Percentiles rank a stretch among this genome's conserved stretches.
phyloP scores from a whole-genome alignment of 2,329 filamentous ascomycete genomes.

The Exophiala sideris region DNA sequence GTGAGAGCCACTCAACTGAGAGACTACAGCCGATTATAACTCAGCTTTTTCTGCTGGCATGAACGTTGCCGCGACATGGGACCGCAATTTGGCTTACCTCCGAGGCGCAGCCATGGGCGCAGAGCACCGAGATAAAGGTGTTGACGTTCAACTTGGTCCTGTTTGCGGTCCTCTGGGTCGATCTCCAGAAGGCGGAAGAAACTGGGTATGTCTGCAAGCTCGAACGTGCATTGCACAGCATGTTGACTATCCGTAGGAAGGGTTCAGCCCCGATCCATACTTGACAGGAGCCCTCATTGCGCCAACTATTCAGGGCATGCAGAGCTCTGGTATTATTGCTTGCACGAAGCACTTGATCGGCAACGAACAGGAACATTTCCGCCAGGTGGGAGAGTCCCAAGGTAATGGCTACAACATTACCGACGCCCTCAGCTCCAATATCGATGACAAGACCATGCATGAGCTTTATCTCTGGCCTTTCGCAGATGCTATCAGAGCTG shows the following conservation, averaged over 20 bases:
- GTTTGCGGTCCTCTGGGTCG: slow-evolving; percentile 72
- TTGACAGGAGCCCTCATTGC: slow-evolving; percentile 70
- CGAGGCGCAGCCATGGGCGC: slow-evolving; percentile 71
- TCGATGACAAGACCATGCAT: slow-evolving; percentile 63
- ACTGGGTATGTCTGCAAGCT: slow-evolving; percentile 53
- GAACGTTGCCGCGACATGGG: slow-evolving; percentile 80
- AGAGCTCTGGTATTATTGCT: slow-evolving; percentile 76
- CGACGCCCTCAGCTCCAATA: slow-evolving; percentile 58
- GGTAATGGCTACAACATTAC: slow-evolving; percentile 61
- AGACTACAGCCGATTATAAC: slow-evolving; percentile 63
- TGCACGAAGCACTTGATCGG: slow-evolving; percentile 74
- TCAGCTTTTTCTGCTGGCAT: slow-evolving; percentile 78
- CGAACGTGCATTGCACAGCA: background rate
- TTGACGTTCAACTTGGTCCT: slow-evolving; percentile 72
- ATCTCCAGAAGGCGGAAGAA: slow-evolving; percentile 63
- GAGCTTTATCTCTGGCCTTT: slow-evolving; percentile 64
- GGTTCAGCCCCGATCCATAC: slow-evolving; percentile 69
- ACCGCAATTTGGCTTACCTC: slow-evolving; percentile 65
- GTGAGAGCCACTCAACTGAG: slow-evolving; percentile 10
- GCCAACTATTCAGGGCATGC: slow-evolving; percentile 74
- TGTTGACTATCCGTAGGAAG: slow-evolving; percentile 33
- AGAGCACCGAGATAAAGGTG: slow-evolving; percentile 71
- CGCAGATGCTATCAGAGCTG: slow-evolving; percentile 64
- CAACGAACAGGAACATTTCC: slow-evolving; percentile 73
- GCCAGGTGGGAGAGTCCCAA: slow-evolving; percentile 57